A percentile compares a stretch with the other conserved stretches of the same genome.
Evolutionary conservation across 208 protist species (phyloP).

Genomic region (Wallacemonas sp.): DNA sequence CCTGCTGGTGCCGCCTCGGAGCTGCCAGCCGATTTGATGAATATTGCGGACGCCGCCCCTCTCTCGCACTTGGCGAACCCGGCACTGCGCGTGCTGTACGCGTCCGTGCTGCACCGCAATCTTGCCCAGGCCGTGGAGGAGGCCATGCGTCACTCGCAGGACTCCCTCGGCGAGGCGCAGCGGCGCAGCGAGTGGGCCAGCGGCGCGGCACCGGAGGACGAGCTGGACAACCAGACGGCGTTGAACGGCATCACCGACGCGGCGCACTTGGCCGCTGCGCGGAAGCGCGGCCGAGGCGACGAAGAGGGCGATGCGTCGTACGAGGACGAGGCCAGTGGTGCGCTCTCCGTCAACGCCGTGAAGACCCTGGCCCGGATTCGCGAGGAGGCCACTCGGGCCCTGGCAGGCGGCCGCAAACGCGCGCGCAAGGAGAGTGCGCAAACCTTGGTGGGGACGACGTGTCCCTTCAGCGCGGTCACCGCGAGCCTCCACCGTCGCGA

Average conservation of each 20-base stretch:
- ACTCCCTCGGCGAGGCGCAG: slow-evolving; percentile 1
- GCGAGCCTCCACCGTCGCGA: slow-evolving; percentile 57
- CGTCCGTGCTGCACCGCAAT: slow-evolving; percentile 35
- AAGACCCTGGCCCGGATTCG: slow-evolving; percentile 65
- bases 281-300: slow-evolving; percentile 13
- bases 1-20: neutral
- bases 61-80: slow-evolving; percentile 37
- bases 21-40: slow-evolving; percentile 15
- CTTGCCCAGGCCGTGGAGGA: slow-evolving; percentile 32
- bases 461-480: slow-evolving; percentile 52
- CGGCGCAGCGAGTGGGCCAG: slow-evolving; percentile 11
- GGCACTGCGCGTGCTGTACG: slow-evolving; percentile 39
- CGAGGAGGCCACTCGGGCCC: slow-evolving; percentile 16
- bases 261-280: slow-evolving; percentile 23
- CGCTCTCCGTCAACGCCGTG: slow-evolving; percentile 43
- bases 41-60: slow-evolving; percentile 29
- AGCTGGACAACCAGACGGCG: neutral
- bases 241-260: neutral
- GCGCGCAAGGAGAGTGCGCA: slow-evolving; percentile 17
- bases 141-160: slow-evolving; percentile 25
- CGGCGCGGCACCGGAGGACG: slow-evolving; percentile 5
- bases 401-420: slow-evolving; percentile 21
- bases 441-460: slow-evolving; percentile 35
- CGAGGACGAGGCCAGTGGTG: neutral
- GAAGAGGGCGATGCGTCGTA: slow-evolving; percentile 6